A percentile compares a stretch with the other conserved stretches of the same genome.
Evolutionary conservation across 2,329 filamentous ascomycete genomes (phyloP).

Genomic region (Cladosporium phlei): DNA sequence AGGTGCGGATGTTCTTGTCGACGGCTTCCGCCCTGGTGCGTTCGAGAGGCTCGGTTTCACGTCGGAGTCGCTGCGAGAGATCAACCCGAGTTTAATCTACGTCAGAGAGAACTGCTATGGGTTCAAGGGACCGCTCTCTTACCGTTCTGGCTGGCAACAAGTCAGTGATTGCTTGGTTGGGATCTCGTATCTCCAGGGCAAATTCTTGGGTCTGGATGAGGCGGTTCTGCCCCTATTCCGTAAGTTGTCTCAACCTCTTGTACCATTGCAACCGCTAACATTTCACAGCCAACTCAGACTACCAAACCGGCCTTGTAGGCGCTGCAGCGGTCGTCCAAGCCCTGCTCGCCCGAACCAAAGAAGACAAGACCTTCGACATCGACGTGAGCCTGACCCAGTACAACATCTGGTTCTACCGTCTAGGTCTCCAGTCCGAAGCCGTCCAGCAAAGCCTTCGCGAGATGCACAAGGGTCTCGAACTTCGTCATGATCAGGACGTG

Average conservation of each 20-base stretch:
- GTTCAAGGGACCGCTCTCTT: slow-evolving; percentile 42
- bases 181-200: background rate
- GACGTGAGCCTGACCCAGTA: slow-evolving; percentile 8
- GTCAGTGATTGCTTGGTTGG: slow-evolving; percentile 3
- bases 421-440: background rate
- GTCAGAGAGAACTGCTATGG: slow-evolving; percentile 49
- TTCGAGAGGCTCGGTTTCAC: slow-evolving; percentile 43
- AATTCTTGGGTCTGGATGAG: slow-evolving; percentile 1
- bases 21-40: slow-evolving; percentile 44
- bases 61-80: slow-evolving; percentile 33
- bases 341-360: background rate
- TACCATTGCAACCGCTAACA: background rate
- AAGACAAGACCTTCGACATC: slow-evolving; percentile 7
- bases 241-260: background rate
- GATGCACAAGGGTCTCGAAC: background rate
- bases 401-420: slow-evolving; percentile 10
- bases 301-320: slow-evolving; percentile 5
- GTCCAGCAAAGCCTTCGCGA: background rate
- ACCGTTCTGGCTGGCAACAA: slow-evolving; percentile 22
- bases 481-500: background rate
- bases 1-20: slow-evolving; percentile 45
- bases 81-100: slow-evolving; percentile 40
- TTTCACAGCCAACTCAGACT: slow-evolving; percentile 4
- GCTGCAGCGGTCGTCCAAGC: background rate
- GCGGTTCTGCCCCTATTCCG: background rate